Evolutionary conservation across 2,329 filamentous ascomycete species (phyloP).

Genomic region (Zarea fungicola): DNA sequence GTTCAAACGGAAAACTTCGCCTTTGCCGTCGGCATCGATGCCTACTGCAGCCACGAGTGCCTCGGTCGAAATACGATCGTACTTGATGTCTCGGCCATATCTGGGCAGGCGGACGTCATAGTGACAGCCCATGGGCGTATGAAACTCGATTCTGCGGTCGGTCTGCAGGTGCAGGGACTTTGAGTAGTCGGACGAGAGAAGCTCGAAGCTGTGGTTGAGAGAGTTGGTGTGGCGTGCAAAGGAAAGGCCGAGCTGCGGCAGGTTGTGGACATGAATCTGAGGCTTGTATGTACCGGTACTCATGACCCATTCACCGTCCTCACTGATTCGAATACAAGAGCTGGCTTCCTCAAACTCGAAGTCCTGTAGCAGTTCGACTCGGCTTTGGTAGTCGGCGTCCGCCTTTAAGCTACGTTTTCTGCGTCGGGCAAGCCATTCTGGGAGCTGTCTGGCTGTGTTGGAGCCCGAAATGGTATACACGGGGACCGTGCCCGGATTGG

Average conservation of each 20-base stretch:
- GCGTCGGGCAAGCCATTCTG: slow-evolving; percentile 90
- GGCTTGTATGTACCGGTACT: slow-evolving; percentile 73
- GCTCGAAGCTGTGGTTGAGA: slow-evolving; percentile 83
- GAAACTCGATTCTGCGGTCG: slow-evolving; percentile 88
- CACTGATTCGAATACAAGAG: slow-evolving; percentile 80
- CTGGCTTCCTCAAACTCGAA: slow-evolving; percentile 98
- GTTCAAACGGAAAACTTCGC: slow-evolving; percentile 90
- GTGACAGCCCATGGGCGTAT: slow-evolving; percentile 82
- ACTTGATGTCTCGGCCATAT: slow-evolving; percentile 85
- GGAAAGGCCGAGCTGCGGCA: slow-evolving; percentile 89
- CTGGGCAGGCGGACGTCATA: slow-evolving; percentile 85
- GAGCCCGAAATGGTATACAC: slow-evolving; percentile 95
- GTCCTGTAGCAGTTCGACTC: slow-evolving; percentile 91
- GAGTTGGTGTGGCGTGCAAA: slow-evolving; percentile 88
- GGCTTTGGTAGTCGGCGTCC: slow-evolving; percentile 86
- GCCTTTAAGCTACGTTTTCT: slow-evolving; percentile 89
- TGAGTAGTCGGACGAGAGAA: slow-evolving; percentile 85
- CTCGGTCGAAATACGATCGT: slow-evolving; percentile 77
- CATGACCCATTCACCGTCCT: slow-evolving; percentile 97
- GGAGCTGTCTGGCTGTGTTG: slow-evolving; percentile 78
- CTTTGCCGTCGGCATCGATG: slow-evolving; percentile 76
- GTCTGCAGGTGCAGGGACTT: slow-evolving; percentile 92
- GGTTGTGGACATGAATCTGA: slow-evolving; percentile 85
- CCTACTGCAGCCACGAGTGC: slow-evolving; percentile 84
- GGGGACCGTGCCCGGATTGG: slow-evolving; percentile 74